These are phyloP conservation scores for Nephromyces sp. DNA, from an alignment of 169 alveolate genomes.

Conservation along the genomic window DNA sequence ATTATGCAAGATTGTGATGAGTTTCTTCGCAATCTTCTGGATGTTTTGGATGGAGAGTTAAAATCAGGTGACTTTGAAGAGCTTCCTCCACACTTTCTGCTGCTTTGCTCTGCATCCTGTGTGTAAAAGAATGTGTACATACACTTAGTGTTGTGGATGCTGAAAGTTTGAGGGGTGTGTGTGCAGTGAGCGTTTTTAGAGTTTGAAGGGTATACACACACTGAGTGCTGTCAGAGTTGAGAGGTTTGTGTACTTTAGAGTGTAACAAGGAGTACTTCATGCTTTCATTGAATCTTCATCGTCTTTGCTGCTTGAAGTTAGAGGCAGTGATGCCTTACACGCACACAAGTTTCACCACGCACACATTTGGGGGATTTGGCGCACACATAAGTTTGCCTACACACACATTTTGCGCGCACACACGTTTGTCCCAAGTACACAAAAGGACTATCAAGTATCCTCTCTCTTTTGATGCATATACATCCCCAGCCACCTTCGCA, in stretches of 20 bases:
- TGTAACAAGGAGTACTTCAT: neutral
- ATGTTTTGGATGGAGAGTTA: slow-evolving; percentile 29
- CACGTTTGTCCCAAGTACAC: too few species aligned
- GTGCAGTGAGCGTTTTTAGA: neutral
- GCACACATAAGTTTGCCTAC: too few species aligned
- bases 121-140: too few species aligned
- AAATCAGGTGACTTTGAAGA: slow-evolving; percentile 20
- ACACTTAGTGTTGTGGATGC: too few species aligned
- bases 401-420: too few species aligned
- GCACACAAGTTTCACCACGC: neutral
- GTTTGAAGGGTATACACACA: neutral
- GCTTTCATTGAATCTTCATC: neutral
- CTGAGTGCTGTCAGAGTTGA: neutral
- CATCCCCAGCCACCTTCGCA: neutral
- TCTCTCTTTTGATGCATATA: neutral
- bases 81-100: slow-evolving; percentile 12
- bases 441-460: too few species aligned
- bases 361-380: too few species aligned
- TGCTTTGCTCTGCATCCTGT: too few species aligned
- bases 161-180: neutral
- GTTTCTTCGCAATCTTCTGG: slow-evolving; percentile 29
- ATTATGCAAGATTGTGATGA: slow-evolving; percentile 41
- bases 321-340: neutral
- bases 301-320: neutral
- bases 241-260: neutral